Conservation (phyloP, 495 filamentous ascomycete species). For the Penicillium daleae region DNA sequence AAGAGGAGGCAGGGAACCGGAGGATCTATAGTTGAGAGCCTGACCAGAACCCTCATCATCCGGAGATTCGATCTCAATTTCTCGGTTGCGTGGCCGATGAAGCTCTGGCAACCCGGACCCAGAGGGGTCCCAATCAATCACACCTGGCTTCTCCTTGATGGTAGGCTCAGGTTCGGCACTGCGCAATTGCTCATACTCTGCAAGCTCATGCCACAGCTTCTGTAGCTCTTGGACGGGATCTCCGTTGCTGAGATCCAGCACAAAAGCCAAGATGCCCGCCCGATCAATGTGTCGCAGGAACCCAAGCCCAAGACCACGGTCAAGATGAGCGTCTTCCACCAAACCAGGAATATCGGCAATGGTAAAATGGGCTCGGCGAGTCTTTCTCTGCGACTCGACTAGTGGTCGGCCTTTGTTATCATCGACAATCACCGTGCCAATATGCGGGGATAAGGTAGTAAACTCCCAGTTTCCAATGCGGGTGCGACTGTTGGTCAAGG, state of each 20-base stretch:
- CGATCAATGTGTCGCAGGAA: constrained; percentile 95
- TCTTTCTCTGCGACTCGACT: constrained; percentile 43
- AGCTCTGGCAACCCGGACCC: constrained; percentile 32
- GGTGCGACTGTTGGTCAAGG: constrained; percentile 81
- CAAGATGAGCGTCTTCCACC: constrained; percentile 86
- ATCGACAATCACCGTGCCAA: constrained; percentile 92
- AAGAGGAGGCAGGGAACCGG: constrained; percentile 37
- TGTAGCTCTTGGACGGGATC: constrained; percentile 79
- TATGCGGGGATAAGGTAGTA: constrained; percentile 90
- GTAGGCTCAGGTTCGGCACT: constrained; percentile 57
- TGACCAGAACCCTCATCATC: constrained; percentile 23
- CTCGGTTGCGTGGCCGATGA: constrained; percentile 4
- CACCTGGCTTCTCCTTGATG: constrained; percentile 46
- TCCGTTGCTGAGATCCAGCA: constrained; percentile 80
- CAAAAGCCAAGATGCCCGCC: constrained; percentile 89
- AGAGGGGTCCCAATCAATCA: constrained; percentile 35
- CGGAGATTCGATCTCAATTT: constrained; percentile 21
- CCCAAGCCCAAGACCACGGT: constrained; percentile 86
- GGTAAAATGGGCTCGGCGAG: constrained; percentile 73
- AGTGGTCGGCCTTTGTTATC: constrained; percentile 71
- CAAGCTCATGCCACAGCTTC: constrained; percentile 85
- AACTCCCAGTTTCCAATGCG: constrained; percentile 96
- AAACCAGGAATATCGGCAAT: constrained; percentile 96
- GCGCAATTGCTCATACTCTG: constrained; percentile 78
- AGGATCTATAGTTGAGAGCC: constrained; percentile 13